These are phyloP conservation scores for Botrytis galanthina DNA, from an alignment of 2,329 filamentous ascomycete genomes.

Conservation along the genomic window DNA sequence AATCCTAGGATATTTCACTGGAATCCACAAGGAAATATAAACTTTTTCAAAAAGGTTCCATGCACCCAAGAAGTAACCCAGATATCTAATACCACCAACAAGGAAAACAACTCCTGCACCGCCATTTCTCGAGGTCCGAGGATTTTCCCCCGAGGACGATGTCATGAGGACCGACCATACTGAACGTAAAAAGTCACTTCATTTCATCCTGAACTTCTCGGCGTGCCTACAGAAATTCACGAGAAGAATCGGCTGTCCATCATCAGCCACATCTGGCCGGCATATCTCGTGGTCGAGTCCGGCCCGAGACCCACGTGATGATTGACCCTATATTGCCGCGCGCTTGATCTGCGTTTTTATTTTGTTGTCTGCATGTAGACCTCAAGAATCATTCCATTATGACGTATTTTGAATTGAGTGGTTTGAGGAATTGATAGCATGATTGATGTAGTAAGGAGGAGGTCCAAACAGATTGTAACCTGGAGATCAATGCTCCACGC, in stretches of 20 bases:
- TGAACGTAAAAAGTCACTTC: not conserved
- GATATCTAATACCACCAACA: not conserved
- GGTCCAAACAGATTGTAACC: not conserved
- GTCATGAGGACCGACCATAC: not conserved
- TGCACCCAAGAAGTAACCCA: not conserved
- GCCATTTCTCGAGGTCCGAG: not conserved
- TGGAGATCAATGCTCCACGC: not conserved
- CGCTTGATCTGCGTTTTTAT: not conserved
- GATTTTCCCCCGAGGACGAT: not conserved
- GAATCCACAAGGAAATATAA: not conserved
- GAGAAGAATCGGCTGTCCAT: not conserved
- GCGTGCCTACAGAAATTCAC: not conserved
- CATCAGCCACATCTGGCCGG: not conserved
- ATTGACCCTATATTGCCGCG: not conserved
- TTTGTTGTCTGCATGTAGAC: not conserved
- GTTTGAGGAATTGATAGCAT: not conserved
- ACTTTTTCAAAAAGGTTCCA: not conserved
- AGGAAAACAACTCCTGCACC: not conserved
- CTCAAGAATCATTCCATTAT: not conserved
- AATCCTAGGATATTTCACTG: fast-evolving
- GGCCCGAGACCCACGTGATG: not conserved
- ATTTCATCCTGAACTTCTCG: not conserved
- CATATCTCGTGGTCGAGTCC: not conserved
- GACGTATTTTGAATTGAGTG: not conserved
- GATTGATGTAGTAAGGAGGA: not conserved